Evolutionary conservation across 371 early-diverging fungal species (phyloP).

Genomic region (Entomophthora muscae): DNA sequence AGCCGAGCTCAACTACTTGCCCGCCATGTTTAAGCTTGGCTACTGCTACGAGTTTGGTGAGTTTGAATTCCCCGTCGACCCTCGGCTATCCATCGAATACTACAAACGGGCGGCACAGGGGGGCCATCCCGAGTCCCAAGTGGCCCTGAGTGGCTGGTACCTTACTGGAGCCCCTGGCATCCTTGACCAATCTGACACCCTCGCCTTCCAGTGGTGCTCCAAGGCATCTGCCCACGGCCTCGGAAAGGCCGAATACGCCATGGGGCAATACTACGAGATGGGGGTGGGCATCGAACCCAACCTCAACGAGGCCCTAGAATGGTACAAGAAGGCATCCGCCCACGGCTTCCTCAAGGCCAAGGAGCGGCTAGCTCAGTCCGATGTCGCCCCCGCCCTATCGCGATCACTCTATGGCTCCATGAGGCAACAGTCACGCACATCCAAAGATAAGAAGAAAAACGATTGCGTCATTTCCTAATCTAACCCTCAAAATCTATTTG

Average conservation of each 20-base stretch:
- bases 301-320: conserved; percentile 43
- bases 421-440: not conserved
- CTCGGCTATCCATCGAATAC: conserved; percentile 47
- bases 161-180: conserved; percentile 69
- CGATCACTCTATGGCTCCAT: not conserved
- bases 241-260: conserved; percentile 81
- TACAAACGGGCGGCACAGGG: conserved; percentile 74
- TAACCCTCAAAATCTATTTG: too few species aligned
- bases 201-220: conserved; percentile 78
- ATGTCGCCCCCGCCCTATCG: not conserved
- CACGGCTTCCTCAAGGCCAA: conserved; percentile 34
- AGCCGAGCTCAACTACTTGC: conserved; percentile 36
- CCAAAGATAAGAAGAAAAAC: not conserved
- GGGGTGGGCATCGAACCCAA: conserved; percentile 61
- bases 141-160: conserved; percentile 91
- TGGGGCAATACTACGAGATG: conserved; percentile 84
- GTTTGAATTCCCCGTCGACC: conserved; percentile 45
- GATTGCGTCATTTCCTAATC: conserved; percentile 5
- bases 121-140: conserved; percentile 78
- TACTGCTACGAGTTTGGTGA: conserved; percentile 62
- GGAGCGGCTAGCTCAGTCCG: conserved; percentile 18
- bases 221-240: conserved; percentile 63
- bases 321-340: conserved; percentile 48
- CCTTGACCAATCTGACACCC: conserved; percentile 55
- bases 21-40: conserved; percentile 58